Evolutionary conservation across 2,329 filamentous ascomycete genomes (phyloP).

Genomic region (Cadophora luteo-olivacea): DNA sequence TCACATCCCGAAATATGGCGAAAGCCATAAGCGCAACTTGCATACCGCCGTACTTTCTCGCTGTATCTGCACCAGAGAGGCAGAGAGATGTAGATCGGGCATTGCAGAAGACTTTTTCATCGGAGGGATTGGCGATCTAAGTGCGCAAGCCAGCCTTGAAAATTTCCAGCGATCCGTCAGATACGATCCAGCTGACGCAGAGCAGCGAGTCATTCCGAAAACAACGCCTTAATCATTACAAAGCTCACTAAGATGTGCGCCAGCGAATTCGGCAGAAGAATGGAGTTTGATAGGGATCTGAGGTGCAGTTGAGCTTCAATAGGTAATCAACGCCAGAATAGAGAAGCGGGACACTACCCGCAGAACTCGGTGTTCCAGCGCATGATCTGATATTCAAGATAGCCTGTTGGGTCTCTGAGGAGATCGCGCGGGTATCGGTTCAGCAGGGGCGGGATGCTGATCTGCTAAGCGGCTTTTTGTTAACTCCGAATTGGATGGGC

Average conservation of each 20-base stretch:
- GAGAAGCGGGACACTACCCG: neutral
- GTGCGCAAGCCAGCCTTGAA: neutral
- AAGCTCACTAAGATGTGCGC: constrained; percentile 7
- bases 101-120: neutral
- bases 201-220: neutral
- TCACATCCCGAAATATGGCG: neutral
- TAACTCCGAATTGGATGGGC: no score
- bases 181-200: constrained; percentile 1
- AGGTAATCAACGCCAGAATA: constrained; percentile 7
- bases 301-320: neutral
- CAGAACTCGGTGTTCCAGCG: neutral
- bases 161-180: neutral
- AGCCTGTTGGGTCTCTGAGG: neutral
- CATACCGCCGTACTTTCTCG: neutral
- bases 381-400: constrained; percentile 2
- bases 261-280: neutral
- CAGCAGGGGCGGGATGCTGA: neutral
- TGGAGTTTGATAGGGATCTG: neutral
- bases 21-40: neutral
- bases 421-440: neutral
- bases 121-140: constrained; percentile 1
- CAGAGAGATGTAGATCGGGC: neutral
- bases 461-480: no score
- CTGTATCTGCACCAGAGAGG: neutral
- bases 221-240: neutral